Conservation (phyloP, 2,329 filamentous ascomycete species). For the Dactylellina haptotyla region DNA sequence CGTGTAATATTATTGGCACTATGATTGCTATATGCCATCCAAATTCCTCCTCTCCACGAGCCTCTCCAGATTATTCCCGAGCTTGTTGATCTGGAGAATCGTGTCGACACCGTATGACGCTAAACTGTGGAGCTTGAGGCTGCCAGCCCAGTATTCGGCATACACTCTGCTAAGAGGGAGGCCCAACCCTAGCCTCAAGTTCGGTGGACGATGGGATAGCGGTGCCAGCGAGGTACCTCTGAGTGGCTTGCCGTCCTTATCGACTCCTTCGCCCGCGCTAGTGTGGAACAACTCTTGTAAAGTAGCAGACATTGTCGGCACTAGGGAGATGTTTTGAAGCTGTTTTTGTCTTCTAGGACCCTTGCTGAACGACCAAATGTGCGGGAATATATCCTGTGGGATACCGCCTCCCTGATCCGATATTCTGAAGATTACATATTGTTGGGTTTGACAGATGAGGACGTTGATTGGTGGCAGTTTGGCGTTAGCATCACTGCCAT, state of each 20-base stretch:
- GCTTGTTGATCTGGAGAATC: constrained; percentile 92
- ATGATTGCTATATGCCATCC: constrained; percentile 55
- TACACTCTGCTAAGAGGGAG: constrained; percentile 93
- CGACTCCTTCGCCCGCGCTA: constrained; percentile 38
- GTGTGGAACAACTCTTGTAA: constrained; percentile 77
- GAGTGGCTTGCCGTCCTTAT: constrained; percentile 45
- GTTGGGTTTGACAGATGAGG: constrained; percentile 89
- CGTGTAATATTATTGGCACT: neutral
- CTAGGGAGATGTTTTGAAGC: constrained; percentile 83
- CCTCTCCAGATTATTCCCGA: constrained; percentile 98
- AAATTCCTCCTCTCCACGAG: constrained; percentile 66
- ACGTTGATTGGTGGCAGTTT: constrained; percentile 86
- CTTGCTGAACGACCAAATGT: constrained; percentile 97
- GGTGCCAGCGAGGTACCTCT: constrained; percentile 75
- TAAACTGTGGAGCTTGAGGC: constrained; percentile 64
- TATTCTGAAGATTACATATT: constrained; percentile 95
- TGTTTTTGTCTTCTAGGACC: constrained; percentile 77
- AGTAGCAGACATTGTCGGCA: constrained; percentile 91
- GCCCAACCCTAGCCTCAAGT: constrained; percentile 89
- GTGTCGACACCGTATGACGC: constrained; percentile 97
- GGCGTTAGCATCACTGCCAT: constrained; percentile 59
- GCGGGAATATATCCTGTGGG: constrained; percentile 81
- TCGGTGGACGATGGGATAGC: constrained; percentile 82
- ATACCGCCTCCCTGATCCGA: constrained; percentile 96
- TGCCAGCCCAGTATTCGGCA: constrained; percentile 97